Conservation (phyloP, 2,329 filamentous ascomycete genomes). For the Monilinia aucupariae region DNA sequence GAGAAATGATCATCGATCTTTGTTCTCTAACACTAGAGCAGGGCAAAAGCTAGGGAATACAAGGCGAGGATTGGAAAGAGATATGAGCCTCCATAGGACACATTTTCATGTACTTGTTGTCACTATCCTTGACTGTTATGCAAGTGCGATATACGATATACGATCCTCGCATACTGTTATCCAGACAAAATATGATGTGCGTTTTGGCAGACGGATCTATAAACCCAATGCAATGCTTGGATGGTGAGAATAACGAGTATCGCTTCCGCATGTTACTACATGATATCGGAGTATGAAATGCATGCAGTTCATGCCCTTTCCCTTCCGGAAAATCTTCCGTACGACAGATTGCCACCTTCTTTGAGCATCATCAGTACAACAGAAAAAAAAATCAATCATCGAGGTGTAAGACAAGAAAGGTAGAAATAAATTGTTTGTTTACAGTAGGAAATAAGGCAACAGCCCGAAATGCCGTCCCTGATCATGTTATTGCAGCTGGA, state of each 20-base stretch:
- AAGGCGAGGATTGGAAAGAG: background rate
- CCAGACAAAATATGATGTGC: conserved; percentile 1
- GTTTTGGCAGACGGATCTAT: conserved; percentile 5
- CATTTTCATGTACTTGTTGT: conserved; percentile 6
- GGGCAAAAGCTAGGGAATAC: background rate
- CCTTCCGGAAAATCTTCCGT: background rate
- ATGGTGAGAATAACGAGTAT: background rate
- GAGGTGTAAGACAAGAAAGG: background rate
- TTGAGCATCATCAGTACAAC: background rate
- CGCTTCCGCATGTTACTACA: background rate
- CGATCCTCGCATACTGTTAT: conserved; percentile 1
- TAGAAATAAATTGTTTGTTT: conserved; percentile 1
- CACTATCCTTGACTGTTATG: background rate
- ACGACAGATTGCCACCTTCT: conserved; percentile 4
- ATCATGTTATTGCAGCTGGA: background rate
- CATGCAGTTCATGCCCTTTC: conserved; percentile 1
- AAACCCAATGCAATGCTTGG: background rate
- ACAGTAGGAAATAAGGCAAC: background rate
- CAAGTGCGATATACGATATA: conserved; percentile 11
- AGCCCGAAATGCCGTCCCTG: background rate
- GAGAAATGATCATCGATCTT: background rate
- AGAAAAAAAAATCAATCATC: background rate
- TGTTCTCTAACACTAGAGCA: background rate
- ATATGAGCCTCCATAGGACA: conserved; percentile 11
- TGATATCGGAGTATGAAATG: conserved; percentile 1